Evolutionary conservation across 331 rosid species (phyloP).

Genomic region (Quercus lobata): DNA sequence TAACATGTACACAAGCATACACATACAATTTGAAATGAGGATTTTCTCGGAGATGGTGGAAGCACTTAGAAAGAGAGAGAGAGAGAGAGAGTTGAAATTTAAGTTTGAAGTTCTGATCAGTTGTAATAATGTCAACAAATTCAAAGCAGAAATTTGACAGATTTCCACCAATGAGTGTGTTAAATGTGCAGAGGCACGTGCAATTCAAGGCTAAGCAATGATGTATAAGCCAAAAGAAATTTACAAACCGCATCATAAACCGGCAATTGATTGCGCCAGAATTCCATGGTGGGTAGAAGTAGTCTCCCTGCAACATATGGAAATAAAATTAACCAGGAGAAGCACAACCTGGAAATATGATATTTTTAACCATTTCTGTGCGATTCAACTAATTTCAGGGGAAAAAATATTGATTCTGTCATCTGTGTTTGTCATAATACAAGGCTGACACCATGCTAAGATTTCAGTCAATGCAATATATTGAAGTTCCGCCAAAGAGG

Average conservation of each 20-base stretch:
- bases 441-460: not conserved
- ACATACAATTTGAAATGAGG: too few relatives aligned
- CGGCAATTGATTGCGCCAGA: constrained; percentile 80
- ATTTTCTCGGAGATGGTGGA: not conserved
- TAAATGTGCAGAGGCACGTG: not conserved
- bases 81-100: too few relatives aligned
- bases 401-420: not conserved
- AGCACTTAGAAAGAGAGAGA: not conserved
- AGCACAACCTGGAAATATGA: not conserved
- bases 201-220: not conserved
- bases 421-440: not conserved
- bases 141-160: not conserved
- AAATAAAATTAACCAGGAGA: not conserved
- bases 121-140: not conserved
- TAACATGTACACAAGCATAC: not conserved
- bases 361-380: not conserved
- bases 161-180: not conserved
- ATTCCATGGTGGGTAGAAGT: constrained; percentile 61
- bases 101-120: not conserved
- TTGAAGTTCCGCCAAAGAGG: not conserved
- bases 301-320: constrained; percentile 55
- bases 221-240: not conserved
- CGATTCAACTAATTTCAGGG: not conserved
- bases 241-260: constrained; percentile 57
- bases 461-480: not conserved